phyloP scores from a whole-genome alignment of 352 stramenopile genomes.

The Phytophthora syringae region DNA sequence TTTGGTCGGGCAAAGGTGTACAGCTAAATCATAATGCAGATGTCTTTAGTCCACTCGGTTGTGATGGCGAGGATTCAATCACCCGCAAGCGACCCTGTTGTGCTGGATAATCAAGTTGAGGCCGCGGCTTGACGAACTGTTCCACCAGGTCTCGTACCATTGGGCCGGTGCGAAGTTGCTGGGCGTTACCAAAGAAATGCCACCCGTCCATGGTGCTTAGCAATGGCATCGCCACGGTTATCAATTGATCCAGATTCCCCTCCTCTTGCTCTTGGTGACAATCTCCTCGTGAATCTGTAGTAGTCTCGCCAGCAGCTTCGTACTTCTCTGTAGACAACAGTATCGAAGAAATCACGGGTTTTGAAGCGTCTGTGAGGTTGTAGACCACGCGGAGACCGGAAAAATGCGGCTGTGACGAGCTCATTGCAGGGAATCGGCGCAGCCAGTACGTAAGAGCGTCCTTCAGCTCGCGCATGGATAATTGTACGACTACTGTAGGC shows the following conservation, averaged over 20 bases:
- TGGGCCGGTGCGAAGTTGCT: slow-evolving; percentile 18
- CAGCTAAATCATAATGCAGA: slow-evolving; percentile 30
- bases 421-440: slow-evolving; percentile 59
- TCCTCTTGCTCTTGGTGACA: slow-evolving; percentile 7
- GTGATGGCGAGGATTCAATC: slow-evolving; percentile 10
- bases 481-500: slow-evolving; percentile 56
- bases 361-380: slow-evolving; percentile 26
- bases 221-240: slow-evolving; percentile 42
- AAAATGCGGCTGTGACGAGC: slow-evolving; percentile 78
- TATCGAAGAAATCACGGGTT: slow-evolving; percentile 43
- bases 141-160: slow-evolving; percentile 47
- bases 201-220: slow-evolving; percentile 37
- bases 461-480: slow-evolving; percentile 54
- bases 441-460: slow-evolving; percentile 72
- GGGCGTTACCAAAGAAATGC: slow-evolving; percentile 37
- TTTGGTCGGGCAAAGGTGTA: no score
- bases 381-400: slow-evolving; percentile 56
- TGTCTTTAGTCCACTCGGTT: slow-evolving; percentile 3
- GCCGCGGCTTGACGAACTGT: slow-evolving; percentile 27
- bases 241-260: slow-evolving; percentile 11
- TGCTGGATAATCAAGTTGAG: slow-evolving; percentile 30
- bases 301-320: slow-evolving; percentile 4
- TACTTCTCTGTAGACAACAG: slow-evolving; percentile 27
- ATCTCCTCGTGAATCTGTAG: background rate
- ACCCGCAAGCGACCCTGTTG: slow-evolving; percentile 34